These are phyloP conservation scores for Hygrocybe coccinea DNA, from an alignment of 768 basidiomycete genomes.

Conservation along the genomic window DNA sequence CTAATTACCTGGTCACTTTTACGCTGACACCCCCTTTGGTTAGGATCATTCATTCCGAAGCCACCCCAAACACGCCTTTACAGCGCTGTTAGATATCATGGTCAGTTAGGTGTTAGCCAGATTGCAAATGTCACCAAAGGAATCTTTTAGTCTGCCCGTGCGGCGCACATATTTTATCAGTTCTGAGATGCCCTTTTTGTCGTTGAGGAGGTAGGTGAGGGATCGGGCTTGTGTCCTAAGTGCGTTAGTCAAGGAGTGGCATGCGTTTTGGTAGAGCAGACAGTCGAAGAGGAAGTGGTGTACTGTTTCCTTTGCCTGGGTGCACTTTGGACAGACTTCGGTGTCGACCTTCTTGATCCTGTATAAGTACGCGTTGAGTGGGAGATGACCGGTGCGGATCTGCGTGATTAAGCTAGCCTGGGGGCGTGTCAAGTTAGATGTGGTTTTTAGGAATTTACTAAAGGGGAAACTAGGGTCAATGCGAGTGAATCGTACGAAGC, in stretches of 20 bases:
- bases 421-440: neutral
- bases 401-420: constrained; percentile 7
- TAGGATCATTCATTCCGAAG: no score
- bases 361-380: constrained; percentile 3
- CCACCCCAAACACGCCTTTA: no score
- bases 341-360: neutral
- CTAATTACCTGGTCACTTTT: no score
- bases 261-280: neutral
- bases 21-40: no score
- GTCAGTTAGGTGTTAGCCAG: no score
- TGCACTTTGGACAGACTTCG: constrained; percentile 4
- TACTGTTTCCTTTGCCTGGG: constrained; percentile 3
- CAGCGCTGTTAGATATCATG: no score
- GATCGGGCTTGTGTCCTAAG: neutral
- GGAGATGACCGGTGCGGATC: constrained; percentile 7
- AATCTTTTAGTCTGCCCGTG: neutral
- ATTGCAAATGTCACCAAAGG: neutral
- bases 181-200: neutral
- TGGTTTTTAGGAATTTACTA: neutral
- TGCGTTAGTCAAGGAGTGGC: neutral
- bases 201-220: neutral
- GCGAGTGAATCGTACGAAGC: neutral
- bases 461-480: neutral
- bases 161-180: neutral
- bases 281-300: constrained; percentile 7